These are phyloP conservation scores for Neophaeococcomyces aloes DNA, from an alignment of 2,329 filamentous ascomycete genomes.

Conservation along the genomic window DNA sequence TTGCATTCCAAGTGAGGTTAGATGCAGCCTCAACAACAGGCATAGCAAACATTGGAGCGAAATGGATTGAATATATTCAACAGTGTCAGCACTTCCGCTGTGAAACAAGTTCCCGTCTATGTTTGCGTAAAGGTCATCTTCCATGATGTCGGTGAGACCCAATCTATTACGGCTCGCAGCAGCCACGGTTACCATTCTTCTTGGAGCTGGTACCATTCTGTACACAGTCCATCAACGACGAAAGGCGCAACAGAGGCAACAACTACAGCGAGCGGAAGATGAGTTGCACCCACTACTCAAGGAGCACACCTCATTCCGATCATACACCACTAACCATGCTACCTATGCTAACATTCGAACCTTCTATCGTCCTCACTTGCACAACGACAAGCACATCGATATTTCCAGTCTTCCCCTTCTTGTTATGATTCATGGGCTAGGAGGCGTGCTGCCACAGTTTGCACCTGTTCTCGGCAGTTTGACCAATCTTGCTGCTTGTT, in stretches of 20 bases:
- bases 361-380: conserved; percentile 72
- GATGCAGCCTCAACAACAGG: too few relatives aligned
- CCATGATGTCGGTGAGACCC: too few relatives aligned
- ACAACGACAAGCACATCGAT: conserved; percentile 64
- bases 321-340: conserved; percentile 59
- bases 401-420: conserved; percentile 69
- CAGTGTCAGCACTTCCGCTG: too few relatives aligned
- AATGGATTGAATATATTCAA: too few relatives aligned
- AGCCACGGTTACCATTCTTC: neutral
- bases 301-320: conserved; percentile 60
- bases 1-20: too few relatives aligned
- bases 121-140: too few relatives aligned
- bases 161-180: too few relatives aligned
- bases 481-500: conserved; percentile 69
- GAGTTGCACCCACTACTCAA: conserved; percentile 72
- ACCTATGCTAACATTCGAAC: conserved; percentile 68
- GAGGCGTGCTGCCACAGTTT: conserved; percentile 87
- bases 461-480: conserved; percentile 69
- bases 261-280: conserved; percentile 12
- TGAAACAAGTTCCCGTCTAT: too few relatives aligned
- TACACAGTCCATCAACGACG: neutral
- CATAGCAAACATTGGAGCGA: too few relatives aligned
- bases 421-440: conserved; percentile 85
- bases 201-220: neutral
- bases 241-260: neutral